These are phyloP conservation scores for Cercophora newfieldiana DNA, from an alignment of 495 filamentous ascomycete species.

Conservation along the genomic window DNA sequence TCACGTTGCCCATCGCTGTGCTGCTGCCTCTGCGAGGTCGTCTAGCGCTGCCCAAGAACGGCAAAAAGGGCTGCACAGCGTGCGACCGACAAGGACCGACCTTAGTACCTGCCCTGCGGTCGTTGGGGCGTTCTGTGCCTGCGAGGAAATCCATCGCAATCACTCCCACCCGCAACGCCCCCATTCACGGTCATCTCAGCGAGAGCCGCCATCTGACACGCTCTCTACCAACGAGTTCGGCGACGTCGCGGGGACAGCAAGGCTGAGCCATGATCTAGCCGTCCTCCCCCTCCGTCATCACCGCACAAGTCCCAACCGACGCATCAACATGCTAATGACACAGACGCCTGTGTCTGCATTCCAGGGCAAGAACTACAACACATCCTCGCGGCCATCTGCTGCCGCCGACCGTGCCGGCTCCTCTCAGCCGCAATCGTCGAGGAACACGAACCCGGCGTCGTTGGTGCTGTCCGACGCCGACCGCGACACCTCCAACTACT, in stretches of 20 bases:
- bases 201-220: neutral
- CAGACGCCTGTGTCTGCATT: conserved; percentile 50
- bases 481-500: conserved; percentile 33
- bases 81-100: conserved; percentile 8
- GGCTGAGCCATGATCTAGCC: conserved; percentile 11
- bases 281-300: conserved; percentile 11
- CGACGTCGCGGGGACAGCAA: neutral
- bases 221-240: neutral
- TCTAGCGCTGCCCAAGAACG: conserved; percentile 27
- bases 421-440: conserved; percentile 31
- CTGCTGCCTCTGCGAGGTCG: conserved; percentile 21
- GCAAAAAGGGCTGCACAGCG: conserved; percentile 5
- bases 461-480: conserved; percentile 39
- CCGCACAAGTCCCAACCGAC: neutral
- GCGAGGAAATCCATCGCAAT: conserved; percentile 4
- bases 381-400: conserved; percentile 22
- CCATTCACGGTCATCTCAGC: neutral
- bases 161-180: neutral
- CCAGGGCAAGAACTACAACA: conserved; percentile 42
- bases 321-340: conserved; percentile 49
- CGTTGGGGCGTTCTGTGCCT: neutral
- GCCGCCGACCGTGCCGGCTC: conserved; percentile 12
- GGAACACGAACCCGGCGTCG: conserved; percentile 38
- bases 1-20: conserved; percentile 32
- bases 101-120: neutral